Percentiles rank a stretch among this genome's conserved stretches.
Conservation (phyloP, 148 eudicot genomes). For the Rhododendron kiyosumense region DNA sequence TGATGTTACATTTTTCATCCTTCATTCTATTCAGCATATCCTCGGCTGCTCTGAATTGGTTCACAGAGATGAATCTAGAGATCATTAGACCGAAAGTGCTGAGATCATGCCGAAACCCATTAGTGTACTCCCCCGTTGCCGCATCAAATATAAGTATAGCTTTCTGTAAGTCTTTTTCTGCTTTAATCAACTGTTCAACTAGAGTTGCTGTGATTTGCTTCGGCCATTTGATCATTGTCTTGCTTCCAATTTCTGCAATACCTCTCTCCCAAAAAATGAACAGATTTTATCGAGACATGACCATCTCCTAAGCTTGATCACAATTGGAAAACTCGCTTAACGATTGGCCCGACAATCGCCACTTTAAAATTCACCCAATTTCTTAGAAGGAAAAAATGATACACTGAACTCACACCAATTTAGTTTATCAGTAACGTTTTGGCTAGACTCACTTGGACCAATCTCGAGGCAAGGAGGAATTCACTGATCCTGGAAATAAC, state of each 20-base stretch:
- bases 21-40: constrained; percentile 73
- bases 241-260: constrained; percentile 36
- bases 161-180: constrained; percentile 64
- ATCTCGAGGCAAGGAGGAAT: background rate
- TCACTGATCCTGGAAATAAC: background rate
- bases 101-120: constrained; percentile 71
- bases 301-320: background rate
- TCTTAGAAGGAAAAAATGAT: background rate
- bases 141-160: constrained; percentile 70
- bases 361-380: background rate
- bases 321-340: background rate
- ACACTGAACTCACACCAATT: background rate
- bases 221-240: constrained; percentile 59
- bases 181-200: constrained; percentile 64
- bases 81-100: constrained; percentile 66
- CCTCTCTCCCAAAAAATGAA: background rate
- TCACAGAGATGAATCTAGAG: constrained; percentile 61
- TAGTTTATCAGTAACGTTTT: background rate
- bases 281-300: background rate
- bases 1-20: constrained; percentile 56
- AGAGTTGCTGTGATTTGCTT: constrained; percentile 54
- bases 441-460: background rate
- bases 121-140: constrained; percentile 72
- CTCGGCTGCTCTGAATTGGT: constrained; percentile 72
- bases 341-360: background rate